Conservation (phyloP, 108 stramenopile genomes). For the Nitzschia palea region DNA sequence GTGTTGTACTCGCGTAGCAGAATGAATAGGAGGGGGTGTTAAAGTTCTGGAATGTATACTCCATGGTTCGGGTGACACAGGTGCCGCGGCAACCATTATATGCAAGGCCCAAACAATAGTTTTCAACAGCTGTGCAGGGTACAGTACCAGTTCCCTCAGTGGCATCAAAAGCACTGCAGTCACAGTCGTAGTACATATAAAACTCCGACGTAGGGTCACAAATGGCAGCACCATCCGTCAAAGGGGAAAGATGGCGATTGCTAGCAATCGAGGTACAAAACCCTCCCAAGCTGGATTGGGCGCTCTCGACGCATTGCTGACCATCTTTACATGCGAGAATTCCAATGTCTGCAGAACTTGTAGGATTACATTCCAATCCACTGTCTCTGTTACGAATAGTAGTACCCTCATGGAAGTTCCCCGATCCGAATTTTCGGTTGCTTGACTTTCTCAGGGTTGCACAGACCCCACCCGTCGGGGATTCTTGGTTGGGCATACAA, state of each 20-base stretch:
- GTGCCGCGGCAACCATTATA: conserved; percentile 2
- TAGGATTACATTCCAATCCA: neutral
- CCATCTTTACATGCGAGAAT: conserved; percentile 3
- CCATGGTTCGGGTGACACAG: neutral
- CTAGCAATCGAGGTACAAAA: neutral
- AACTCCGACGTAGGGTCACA: neutral
- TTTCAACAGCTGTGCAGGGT: neutral
- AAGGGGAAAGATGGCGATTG: neutral
- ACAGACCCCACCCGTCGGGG: neutral
- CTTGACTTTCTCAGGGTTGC: too few species aligned
- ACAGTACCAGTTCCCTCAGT: neutral
- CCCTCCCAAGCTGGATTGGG: neutral
- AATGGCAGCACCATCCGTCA: neutral
- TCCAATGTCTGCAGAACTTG: conserved; percentile 5
- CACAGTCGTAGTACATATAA: neutral
- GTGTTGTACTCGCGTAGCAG: neutral
- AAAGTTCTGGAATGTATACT: neutral
- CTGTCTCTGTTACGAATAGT: neutral
- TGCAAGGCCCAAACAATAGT: neutral
- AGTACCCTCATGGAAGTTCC: too few species aligned
- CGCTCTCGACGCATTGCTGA: neutral
- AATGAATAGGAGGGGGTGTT: neutral
- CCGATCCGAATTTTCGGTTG: too few species aligned
- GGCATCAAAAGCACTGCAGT: conserved; percentile 1
- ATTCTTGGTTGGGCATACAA: neutral